Percentiles rank a stretch among this genome's conserved stretches.
phyloP scores from a whole-genome alignment of 192 early-diverging fungal species.

The Haplosporangium gracile region DNA sequence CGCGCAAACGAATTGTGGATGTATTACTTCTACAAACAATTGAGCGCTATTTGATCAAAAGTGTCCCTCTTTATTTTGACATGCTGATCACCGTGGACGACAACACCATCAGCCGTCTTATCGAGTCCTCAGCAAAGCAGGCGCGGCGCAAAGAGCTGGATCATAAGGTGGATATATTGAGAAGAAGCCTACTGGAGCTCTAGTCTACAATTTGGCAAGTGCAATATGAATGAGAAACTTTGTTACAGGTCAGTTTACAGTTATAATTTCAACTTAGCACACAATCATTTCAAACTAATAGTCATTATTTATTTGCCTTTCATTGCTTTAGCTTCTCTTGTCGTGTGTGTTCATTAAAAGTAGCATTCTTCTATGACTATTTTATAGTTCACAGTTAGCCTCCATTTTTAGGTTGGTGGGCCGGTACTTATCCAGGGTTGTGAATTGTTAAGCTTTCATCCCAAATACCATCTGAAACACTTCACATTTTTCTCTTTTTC shows the following conservation, averaged over 20 bases:
- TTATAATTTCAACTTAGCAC: not conserved
- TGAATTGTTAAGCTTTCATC: too few relatives aligned
- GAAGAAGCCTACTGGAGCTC: slow-evolving; percentile 30
- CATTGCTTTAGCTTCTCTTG: not conserved
- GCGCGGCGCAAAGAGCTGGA: slow-evolving; percentile 31
- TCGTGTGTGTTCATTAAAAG: too few relatives aligned
- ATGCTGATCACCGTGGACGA: slow-evolving; percentile 27
- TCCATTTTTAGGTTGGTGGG: too few relatives aligned
- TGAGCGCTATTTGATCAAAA: too few relatives aligned
- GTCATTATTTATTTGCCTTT: not conserved
- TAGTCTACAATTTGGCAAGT: slow-evolving; percentile 15
- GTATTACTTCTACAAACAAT: too few relatives aligned
- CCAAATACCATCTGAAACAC: too few relatives aligned
- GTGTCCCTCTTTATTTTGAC: too few relatives aligned
- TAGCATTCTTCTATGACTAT: too few relatives aligned
- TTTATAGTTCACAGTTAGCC: too few relatives aligned
- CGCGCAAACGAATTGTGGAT: too few relatives aligned
- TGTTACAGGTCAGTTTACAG: not conserved
- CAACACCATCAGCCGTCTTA: slow-evolving; percentile 21
- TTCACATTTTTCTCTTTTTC: too few relatives aligned
- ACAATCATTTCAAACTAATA: not conserved
- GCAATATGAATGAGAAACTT: not conserved
- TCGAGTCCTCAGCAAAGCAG: slow-evolving; percentile 15
- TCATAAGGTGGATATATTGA: slow-evolving; percentile 29
- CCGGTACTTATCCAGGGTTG: too few relatives aligned